Base-by-base conservation (phyloP, 345 rosid species). In the Citrus sinensis region DNA sequence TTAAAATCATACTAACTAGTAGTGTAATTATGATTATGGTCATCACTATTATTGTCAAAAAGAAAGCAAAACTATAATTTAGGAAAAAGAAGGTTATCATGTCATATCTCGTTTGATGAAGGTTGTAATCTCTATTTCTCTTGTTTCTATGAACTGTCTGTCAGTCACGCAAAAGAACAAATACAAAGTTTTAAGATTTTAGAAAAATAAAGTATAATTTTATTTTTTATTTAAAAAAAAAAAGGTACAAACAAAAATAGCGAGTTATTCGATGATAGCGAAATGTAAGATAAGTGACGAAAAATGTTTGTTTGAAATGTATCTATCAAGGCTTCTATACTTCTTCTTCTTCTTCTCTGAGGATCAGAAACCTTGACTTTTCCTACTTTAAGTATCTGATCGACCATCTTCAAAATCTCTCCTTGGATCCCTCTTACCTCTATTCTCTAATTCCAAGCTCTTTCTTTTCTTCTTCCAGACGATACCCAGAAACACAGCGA, bases 341-440 rank as follows among this genome's bases (percentile, higher is more conserved):
- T 81, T 85, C 85, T 78, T 79, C 85, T 78, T 79, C 85, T 77
- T 76, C 79, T 83, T 75, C 86, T 71, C 63, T 24, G 71, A 82
- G 81, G 82, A 78, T 63, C 82, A 86, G 85, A 85, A 89, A 88
- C 91, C 89, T 89, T 86, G 91, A 88, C 79, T 89, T 86, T 88
- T 85, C 91, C 91, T 77, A 86, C 90, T 88, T 86, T 81, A 81
- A 85, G 90, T 82, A 83, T 82, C 87, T 82, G 81, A 84, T 79
- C 78, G 65, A 29, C 64, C 22, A 56, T 80, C 81, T 79, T 67
- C 78, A 79, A 82, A 76, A 40, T 59, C 82, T 74, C 76, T 82
- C 86, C 82, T 78, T 61, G 82, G 82, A 77, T 83, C 69, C 81
- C 81, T 78, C 74, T 27, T 16, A 32, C 85, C 56, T 46, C 29